phyloP scores from a whole-genome alignment of 1,284 basidiomycete genomes.

The Ceratobasidium sp. region DNA sequence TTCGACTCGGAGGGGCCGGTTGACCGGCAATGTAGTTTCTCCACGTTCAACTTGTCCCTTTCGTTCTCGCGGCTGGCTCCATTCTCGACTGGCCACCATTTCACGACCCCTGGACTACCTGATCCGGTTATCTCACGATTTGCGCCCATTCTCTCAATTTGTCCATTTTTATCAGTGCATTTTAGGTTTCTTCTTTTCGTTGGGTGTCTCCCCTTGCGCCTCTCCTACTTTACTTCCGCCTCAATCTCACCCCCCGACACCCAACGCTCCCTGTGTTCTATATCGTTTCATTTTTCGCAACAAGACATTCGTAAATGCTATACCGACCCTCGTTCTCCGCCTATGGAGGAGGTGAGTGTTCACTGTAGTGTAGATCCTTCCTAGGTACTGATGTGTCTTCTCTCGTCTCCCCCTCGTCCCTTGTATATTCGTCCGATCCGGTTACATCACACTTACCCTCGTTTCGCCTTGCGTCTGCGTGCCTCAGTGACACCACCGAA shows the following conservation, averaged over 20 bases:
- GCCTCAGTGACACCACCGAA: no score
- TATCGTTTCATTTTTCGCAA: not conserved
- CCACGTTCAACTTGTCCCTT: not conserved
- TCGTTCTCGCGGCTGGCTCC: not conserved
- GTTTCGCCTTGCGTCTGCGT: no score
- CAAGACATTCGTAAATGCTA: not conserved
- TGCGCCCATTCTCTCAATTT: not conserved
- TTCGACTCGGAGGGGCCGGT: not conserved
- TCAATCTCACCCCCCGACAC: not conserved
- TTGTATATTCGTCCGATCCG: no score
- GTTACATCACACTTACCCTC: no score
- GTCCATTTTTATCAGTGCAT: not conserved
- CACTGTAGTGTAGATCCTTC: not conserved
- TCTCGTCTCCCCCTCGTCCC: not conserved
- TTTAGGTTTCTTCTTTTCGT: not conserved
- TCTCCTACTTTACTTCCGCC: not conserved
- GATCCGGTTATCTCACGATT: not conserved
- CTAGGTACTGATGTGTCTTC: not conserved
- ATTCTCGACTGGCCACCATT: not conserved
- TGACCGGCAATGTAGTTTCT: not conserved
- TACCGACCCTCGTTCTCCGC: not conserved
- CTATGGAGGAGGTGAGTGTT: not conserved
- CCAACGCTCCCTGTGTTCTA: not conserved
- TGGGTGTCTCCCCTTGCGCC: not conserved
- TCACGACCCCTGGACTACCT: not conserved